Evolutionary conservation across 495 filamentous ascomycete species (phyloP), one percentile per base, ranked within the genome.

Genomic region (Cercophora sp.): DNA sequence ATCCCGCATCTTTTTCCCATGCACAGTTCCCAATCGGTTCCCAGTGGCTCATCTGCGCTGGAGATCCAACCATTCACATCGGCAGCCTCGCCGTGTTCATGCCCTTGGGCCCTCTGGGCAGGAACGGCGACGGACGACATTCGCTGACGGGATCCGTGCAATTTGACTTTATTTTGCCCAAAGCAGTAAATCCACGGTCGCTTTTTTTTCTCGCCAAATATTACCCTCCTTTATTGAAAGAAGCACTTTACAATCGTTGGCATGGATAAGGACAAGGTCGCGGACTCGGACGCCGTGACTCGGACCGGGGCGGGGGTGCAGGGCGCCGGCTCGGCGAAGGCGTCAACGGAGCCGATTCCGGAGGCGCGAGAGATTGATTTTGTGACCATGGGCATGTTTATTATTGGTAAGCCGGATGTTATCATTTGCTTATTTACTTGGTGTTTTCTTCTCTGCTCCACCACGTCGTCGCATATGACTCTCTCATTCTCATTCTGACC

Each of bases 311-410:
- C 48, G 19, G 46, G 20, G 46, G 24, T 11, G 19, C 29, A 15
- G 8, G 25, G 34, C 32, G 15, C 8, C 19, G 27, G 4, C 26
- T 20, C 27, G 13, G 25, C 23, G 16, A 26, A 46, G 41, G 39
- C 15, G 36, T 2, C 50, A 26, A 35, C 9, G n/a, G 16, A 26
- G 36, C 52, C 23, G 26, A 22, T 41, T n/a, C 51, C 52, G 5
- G 41, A 46, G 18, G 36, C 13, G 25, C 73, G 74, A 48, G 70
- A 71, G 55, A 81, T 91, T 42, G 87, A 91, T 53, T 91, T 96
- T 61, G 86, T 85, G 58, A 95, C 91, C 1, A 64, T 97, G 61
- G 92, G 89, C 62, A 96, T 96, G 92, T 91, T 96, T 60, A 96
- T 96, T 42, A 87, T 97, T 51, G 91, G 91, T 94, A 79, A 25